A percentile compares a stretch with the other conserved stretches of the same genome.
Evolutionary conservation across 2,329 filamentous ascomycete species (phyloP).

Genomic region (Epichloe hybrida): DNA sequence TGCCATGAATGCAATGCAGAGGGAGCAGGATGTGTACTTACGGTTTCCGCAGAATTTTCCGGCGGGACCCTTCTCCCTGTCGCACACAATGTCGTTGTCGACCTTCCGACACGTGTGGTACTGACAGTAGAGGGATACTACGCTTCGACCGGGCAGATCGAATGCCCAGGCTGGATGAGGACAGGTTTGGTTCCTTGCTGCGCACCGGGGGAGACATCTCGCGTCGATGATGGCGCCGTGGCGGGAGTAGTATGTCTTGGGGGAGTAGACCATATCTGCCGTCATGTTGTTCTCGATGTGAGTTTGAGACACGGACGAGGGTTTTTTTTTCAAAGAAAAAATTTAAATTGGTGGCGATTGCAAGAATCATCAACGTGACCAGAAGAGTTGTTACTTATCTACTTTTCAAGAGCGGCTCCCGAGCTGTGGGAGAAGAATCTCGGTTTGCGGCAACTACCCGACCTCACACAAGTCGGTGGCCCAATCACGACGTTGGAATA

Average conservation of each 20-base stretch:
- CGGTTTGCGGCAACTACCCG: background rate
- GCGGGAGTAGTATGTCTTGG: background rate
- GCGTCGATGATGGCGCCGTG: background rate
- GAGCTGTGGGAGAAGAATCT: too few species aligned
- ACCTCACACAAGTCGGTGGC: background rate
- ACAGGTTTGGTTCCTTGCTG: background rate
- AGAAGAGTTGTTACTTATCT: too few species aligned
- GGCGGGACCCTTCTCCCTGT: background rate
- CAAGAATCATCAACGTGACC: too few species aligned
- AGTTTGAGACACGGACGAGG: too few species aligned
- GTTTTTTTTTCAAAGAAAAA: too few species aligned
- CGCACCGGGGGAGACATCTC: background rate
- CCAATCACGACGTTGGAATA: background rate
- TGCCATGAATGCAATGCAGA: background rate
- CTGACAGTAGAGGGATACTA: conserved; percentile 1
- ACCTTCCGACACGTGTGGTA: conserved; percentile 2
- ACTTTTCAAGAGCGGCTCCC: too few species aligned
- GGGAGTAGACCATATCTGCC: too few species aligned
- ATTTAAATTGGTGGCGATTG: too few species aligned
- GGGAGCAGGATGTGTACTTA: background rate
- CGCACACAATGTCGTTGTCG: background rate
- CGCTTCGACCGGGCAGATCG: background rate
- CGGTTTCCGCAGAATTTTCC: background rate
- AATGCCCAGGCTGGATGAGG: background rate
- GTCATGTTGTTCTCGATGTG: too few species aligned